Percentiles rank a stretch among this genome's conserved stretches.
These are phyloP conservation scores for Sporothrix schenckii DNA, from an alignment of 2,329 filamentous ascomycete species.

Conservation along the genomic window DNA sequence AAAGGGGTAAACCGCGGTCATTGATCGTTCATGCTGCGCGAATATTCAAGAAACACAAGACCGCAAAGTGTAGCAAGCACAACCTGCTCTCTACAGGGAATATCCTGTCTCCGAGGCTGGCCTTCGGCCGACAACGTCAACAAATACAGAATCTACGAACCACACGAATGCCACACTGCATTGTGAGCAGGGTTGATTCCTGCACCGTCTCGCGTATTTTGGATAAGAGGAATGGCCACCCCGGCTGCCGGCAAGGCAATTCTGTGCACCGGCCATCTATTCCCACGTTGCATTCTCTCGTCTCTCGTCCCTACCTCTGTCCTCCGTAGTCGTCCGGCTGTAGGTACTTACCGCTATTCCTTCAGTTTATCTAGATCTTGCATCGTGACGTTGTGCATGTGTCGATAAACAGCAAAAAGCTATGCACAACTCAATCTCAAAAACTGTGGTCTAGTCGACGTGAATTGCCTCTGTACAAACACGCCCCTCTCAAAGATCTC, in stretches of 20 bases:
- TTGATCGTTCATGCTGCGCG: neutral
- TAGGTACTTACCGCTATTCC: no score
- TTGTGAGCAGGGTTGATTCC: neutral
- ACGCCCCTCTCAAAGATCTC: neutral
- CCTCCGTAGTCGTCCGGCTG: no score
- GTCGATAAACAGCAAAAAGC: neutral
- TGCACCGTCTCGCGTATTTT: neutral
- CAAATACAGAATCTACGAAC: no score
- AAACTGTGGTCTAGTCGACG: neutral
- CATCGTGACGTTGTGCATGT: neutral
- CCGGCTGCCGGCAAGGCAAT: neutral
- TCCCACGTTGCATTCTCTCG: neutral
- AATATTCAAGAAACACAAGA: conserved; percentile 10
- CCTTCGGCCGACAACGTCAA: neutral
- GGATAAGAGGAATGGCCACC: neutral
- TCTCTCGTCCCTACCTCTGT: no score
- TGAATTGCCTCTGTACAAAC: neutral
- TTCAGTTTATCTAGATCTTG: neutral
- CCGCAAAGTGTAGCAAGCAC: neutral
- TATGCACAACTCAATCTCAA: neutral
- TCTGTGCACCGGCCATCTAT: neutral
- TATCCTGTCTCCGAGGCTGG: neutral
- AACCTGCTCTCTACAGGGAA: neutral
- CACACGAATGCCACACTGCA: neutral
- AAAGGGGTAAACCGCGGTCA: neutral